phyloP scores from a whole-genome alignment of 129 eudicot genomes.

The Centrapalus pauciflorus region DNA sequence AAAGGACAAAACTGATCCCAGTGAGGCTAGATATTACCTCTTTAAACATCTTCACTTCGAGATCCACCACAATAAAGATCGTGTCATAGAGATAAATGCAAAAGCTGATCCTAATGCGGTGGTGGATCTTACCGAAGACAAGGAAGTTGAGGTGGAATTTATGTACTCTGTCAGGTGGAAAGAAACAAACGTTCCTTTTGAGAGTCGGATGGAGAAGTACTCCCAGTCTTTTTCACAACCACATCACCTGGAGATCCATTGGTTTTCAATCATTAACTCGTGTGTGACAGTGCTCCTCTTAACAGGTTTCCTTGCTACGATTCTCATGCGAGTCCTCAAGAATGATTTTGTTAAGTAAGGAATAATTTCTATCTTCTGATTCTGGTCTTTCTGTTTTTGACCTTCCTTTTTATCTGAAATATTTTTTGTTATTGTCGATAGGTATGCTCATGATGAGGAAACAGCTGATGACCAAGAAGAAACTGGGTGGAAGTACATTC shows the following conservation, averaged over 20 bases:
- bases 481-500: conserved; percentile 86
- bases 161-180: conserved; percentile 69
- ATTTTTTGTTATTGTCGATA: conserved; percentile 13
- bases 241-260: conserved; percentile 74
- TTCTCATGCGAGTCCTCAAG: conserved; percentile 76
- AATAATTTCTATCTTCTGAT: not conserved
- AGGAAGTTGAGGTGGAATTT: conserved; percentile 63
- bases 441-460: conserved; percentile 88
- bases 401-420: not conserved
- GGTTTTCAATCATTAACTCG: conserved; percentile 80
- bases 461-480: conserved; percentile 87
- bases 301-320: conserved; percentile 74
- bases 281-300: conserved; percentile 78
- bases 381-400: not conserved
- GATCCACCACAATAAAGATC: conserved; percentile 66
- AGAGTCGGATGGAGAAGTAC: conserved; percentile 73
- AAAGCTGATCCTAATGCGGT: conserved; percentile 75
- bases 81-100: conserved; percentile 71
- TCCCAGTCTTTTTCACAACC: conserved; percentile 64
- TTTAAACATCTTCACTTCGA: conserved; percentile 80
- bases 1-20: conserved; percentile 64
- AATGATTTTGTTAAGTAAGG: conserved; percentile 78
- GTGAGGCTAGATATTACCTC: conserved; percentile 59
- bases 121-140: conserved; percentile 73
- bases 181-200: conserved; percentile 46